Conservation (phyloP, 1,139 yeast species). For the Debaryomyces nepalensis region DNA sequence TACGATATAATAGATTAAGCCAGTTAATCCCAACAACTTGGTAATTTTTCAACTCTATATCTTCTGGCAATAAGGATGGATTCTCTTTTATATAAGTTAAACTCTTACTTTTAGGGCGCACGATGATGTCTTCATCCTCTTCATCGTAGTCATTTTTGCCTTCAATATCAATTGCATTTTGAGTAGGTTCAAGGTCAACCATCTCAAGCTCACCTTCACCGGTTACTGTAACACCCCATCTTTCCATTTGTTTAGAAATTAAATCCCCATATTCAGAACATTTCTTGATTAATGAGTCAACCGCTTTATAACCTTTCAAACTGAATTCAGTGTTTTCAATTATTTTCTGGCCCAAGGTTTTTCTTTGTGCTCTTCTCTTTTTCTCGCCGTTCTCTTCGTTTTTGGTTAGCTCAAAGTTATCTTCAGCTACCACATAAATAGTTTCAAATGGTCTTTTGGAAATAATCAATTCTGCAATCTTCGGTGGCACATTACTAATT, state of each 20-base stretch:
- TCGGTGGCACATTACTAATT: slow-evolving; percentile 71
- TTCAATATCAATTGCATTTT: slow-evolving; percentile 34
- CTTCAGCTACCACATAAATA: slow-evolving; percentile 60
- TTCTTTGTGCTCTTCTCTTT: slow-evolving; percentile 46
- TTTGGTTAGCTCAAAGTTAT: slow-evolving; percentile 45
- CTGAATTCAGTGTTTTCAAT: slow-evolving; percentile 72
- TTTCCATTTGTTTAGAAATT: slow-evolving; percentile 71
- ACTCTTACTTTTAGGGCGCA: slow-evolving; percentile 27
- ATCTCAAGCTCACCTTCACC: slow-evolving; percentile 62
- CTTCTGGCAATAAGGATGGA: slow-evolving; percentile 68
- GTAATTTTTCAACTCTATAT: slow-evolving; percentile 75
- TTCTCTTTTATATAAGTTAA: slow-evolving; percentile 65
- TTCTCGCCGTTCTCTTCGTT: slow-evolving; percentile 27
- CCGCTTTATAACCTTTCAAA: slow-evolving; percentile 89
- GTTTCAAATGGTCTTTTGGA: slow-evolving; percentile 67
- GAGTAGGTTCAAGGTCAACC: slow-evolving; percentile 21
- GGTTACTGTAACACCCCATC: slow-evolving; percentile 83
- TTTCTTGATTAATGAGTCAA: slow-evolving; percentile 81
- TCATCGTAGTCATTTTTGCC: slow-evolving; percentile 34
- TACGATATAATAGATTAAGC: slow-evolving; percentile 78
- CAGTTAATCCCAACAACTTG: slow-evolving; percentile 97
- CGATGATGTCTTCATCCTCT: slow-evolving; percentile 38
- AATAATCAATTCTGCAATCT: slow-evolving; percentile 65
- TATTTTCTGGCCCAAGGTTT: slow-evolving; percentile 74
- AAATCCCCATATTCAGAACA: slow-evolving; percentile 79